Evolutionary conservation across 2,329 filamentous ascomycete species (phyloP).

Genomic region (Ceratocystis lukuohia): DNA sequence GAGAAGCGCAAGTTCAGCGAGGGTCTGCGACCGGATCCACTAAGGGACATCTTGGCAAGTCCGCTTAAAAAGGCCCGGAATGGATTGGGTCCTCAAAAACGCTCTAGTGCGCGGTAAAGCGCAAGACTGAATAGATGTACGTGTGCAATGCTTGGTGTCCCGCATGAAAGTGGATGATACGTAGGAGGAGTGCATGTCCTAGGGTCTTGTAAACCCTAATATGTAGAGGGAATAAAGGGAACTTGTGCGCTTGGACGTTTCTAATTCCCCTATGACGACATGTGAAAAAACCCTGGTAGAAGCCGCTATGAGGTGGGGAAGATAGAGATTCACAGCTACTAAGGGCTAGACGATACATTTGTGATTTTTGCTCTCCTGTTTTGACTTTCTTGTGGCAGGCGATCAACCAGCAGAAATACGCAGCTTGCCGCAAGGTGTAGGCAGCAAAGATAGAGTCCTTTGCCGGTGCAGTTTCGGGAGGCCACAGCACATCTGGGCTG

Average conservation of each 20-base stretch:
- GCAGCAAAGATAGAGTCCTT: not conserved
- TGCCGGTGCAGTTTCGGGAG: not conserved
- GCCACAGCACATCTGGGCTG: not conserved
- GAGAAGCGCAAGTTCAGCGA: slow-evolving; percentile 20
- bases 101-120: not conserved
- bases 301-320: no score
- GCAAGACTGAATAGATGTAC: not conserved
- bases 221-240: not conserved
- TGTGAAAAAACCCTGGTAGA: not conserved
- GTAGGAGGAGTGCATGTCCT: not conserved
- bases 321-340: not conserved
- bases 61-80: slow-evolving; percentile 9
- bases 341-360: not conserved
- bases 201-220: not conserved
- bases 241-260: not conserved
- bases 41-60: slow-evolving; percentile 19
- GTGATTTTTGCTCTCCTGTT: not conserved
- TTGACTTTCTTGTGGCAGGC: not conserved
- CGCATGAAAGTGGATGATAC: not conserved
- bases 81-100: not conserved
- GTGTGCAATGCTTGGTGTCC: not conserved
- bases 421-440: not conserved
- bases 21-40: slow-evolving; percentile 25
- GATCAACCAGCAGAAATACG: not conserved
- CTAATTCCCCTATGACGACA: not conserved